Conservation (phyloP, 1,284 basidiomycete genomes). For the Rhodotorula sp. region DNA sequence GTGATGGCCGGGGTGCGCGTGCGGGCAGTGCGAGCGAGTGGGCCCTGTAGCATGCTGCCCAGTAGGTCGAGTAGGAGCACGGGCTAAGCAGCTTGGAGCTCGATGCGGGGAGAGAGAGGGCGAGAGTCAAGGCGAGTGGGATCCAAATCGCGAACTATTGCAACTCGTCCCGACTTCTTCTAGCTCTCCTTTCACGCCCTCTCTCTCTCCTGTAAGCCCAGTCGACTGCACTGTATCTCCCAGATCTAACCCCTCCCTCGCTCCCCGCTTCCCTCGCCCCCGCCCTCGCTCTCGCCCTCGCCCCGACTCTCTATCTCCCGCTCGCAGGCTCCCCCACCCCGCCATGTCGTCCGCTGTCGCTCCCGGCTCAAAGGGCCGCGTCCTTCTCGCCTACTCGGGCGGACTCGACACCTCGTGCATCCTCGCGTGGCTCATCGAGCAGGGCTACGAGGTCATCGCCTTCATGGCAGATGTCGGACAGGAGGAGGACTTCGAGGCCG, state of each 20-base stretch:
- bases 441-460: conserved; percentile 77
- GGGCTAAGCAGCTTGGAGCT: not conserved
- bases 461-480: conserved; percentile 99
- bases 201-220: not conserved
- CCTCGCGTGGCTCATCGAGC: conserved; percentile 90
- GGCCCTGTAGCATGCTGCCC: not conserved
- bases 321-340: not conserved
- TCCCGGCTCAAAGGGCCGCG: conserved; percentile 65
- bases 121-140: too few relatives aligned
- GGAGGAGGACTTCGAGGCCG: conserved; percentile 97
- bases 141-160: too few relatives aligned
- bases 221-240: not conserved
- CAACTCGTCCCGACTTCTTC: not conserved
- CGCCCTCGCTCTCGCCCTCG: not conserved
- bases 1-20: not conserved
- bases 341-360: conserved; percentile 30
- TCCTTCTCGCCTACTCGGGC: conserved; percentile 94
- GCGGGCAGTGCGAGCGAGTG: not conserved
- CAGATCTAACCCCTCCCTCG: not conserved
- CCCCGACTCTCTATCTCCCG: not conserved
- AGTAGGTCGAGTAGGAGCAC: not conserved
- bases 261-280: not conserved
- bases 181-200: not conserved
- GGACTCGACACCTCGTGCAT: conserved; percentile 97
- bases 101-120: not conserved